Conservation (phyloP, 2,329 filamentous ascomycete species). For the Fusarium miscanthi region DNA sequence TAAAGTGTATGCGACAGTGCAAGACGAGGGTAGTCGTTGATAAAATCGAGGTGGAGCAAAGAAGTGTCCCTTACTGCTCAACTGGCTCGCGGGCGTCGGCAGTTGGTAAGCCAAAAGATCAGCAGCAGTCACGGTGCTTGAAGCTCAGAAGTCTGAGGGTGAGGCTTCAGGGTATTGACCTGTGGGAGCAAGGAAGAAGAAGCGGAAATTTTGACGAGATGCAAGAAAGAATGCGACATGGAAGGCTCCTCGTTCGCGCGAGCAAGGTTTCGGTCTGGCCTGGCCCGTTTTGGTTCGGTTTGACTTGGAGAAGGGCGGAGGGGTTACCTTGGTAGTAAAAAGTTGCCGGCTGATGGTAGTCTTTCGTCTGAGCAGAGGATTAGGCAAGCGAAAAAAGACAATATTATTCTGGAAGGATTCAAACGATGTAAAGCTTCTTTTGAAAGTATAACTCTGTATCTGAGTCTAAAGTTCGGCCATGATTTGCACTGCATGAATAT, state of each 20-base stretch:
- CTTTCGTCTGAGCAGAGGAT: not conserved
- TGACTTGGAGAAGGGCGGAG: conserved; percentile 34
- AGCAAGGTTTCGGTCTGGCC: conserved; percentile 11
- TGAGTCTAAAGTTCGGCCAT: not conserved
- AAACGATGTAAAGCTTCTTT: not conserved
- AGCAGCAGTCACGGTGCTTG: conserved; percentile 1
- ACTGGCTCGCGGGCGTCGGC: conserved; percentile 10
- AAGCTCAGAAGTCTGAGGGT: not conserved
- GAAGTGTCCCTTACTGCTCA: conserved; percentile 17
- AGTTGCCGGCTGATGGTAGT: conserved; percentile 12
- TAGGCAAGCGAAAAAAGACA: not conserved
- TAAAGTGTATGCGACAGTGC: conserved; percentile 9
- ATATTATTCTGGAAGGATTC: not conserved
- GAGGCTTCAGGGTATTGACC: not conserved
- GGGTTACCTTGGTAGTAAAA: not conserved
- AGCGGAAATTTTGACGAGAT: conserved; percentile 20
- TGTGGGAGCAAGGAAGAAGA: conserved; percentile 1
- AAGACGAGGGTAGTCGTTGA: conserved; percentile 14
- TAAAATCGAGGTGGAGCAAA: conserved; percentile 6
- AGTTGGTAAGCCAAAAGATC: conserved; percentile 19
- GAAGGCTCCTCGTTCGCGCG: not conserved
- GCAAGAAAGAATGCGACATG: conserved; percentile 20
- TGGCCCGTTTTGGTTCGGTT: conserved; percentile 14
- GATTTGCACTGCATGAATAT: not conserved
- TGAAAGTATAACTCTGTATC: not conserved